Base-by-base conservation (phyloP, 805 yeast genomes). In the Candida pini region DNA sequence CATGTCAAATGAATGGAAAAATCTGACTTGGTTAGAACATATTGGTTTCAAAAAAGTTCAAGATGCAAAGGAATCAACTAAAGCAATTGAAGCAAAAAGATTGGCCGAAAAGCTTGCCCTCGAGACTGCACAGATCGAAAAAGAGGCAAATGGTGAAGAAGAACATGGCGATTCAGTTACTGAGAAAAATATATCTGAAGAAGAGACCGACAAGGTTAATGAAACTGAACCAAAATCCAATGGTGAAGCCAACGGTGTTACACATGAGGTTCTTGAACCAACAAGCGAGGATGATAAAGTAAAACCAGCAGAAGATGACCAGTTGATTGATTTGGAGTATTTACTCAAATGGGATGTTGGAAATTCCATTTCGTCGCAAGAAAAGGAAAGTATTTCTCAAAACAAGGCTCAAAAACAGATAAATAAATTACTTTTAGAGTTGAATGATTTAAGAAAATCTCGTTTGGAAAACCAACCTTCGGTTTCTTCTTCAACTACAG, bases 11-110 rank as follows among this genome's bases (percentile, higher is more conserved):
- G 66, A 67, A 15, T 65, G 71, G 48, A 68, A 71, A 45, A 73
- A 76, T 4, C 53, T 68, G 16, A 61, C 68, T 5, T 73, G 80
- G 79, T 51, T 71, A 20, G 76, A 73, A 39, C 75, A 69, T 45
- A 58, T 68, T 28, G 81, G 81, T 1, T 67, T 66, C 35, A 61
- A 58, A 31, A 60, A 65, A 21, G 42, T 71, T 5, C 27, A 35
- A 13, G 25, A 22, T 13, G 8, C 13, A 12, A 22, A 22, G 25
- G 25, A 22, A 7, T 5, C 25, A 5, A 13, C 10, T 7, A 7
- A 22, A 12, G n/a, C 8, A 5, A 28, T 38, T 26, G 38, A 43
- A 17, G 34, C 43, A 7, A 43, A 42, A 26, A 36, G 36, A 13
- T 40, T 33, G 24, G 41, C 47, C 13, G 41, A 24, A 39, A 21